Conservation (phyloP, 805 yeast species). For the Clavispora asparagi region DNA sequence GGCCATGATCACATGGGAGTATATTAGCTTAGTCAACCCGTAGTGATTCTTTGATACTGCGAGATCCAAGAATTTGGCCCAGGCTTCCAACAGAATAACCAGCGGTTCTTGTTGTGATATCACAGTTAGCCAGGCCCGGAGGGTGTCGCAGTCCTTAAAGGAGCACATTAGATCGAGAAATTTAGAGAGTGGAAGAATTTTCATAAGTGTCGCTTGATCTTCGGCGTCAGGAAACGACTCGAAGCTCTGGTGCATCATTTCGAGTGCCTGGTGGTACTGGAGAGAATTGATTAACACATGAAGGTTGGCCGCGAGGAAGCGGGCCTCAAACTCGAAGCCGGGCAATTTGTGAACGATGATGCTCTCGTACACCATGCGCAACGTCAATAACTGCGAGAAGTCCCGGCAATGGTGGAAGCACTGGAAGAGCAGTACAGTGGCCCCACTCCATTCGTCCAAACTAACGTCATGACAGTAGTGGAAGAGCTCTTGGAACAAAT, state of each 20-base stretch:
- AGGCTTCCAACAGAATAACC: constrained; percentile 7
- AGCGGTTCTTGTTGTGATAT: background rate
- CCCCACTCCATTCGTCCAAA: constrained; percentile 3
- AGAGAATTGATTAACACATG: constrained; percentile 18
- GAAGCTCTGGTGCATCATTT: constrained; percentile 5
- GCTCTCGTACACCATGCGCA: constrained; percentile 21
- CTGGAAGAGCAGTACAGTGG: constrained; percentile 4
- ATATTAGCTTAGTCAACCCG: constrained; percentile 21
- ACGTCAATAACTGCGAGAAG: constrained; percentile 15
- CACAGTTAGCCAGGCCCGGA: constrained; percentile 12
- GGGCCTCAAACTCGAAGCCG: constrained; percentile 6
- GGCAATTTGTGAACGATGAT: constrained; percentile 6
- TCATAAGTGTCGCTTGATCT: constrained; percentile 7
- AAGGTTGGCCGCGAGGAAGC: constrained; percentile 20
- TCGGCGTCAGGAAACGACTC: constrained; percentile 9
- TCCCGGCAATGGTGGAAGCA: constrained; percentile 13
- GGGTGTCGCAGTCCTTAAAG: constrained; percentile 18
- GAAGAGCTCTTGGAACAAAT: constrained; percentile 6
- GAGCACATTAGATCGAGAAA: constrained; percentile 14
- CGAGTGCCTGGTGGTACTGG: constrained; percentile 21
- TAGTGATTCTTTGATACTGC: constrained; percentile 24
- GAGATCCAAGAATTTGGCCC: constrained; percentile 20
- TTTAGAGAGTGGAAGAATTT: constrained; percentile 15
- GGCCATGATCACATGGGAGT: constrained; percentile 26
- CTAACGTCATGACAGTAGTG: background rate